Evolutionary conservation across 2,329 filamentous ascomycete species (phyloP).

Genomic region (Lecanicillium sp.): DNA sequence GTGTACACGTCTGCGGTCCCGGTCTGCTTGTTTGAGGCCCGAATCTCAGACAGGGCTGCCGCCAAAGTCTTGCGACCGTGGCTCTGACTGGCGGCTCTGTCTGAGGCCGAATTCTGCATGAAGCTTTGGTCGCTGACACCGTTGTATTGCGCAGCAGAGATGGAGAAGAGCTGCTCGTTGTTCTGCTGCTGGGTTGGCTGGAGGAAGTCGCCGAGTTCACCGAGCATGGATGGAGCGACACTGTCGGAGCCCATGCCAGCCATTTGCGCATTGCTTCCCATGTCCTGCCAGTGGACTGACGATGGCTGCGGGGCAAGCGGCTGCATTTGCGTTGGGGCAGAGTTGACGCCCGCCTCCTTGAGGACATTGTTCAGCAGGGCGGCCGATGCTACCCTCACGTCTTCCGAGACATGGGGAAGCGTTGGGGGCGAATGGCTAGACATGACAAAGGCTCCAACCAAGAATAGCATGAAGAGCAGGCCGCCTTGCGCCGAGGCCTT

Average conservation of each 20-base stretch:
- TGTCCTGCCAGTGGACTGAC: conserved; percentile 37
- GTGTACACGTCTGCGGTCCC: conserved; percentile 82
- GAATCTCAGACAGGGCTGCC: conserved; percentile 74
- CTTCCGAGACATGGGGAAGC: conserved; percentile 71
- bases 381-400: conserved; percentile 71
- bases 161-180: conserved; percentile 78
- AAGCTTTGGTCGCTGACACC: conserved; percentile 63
- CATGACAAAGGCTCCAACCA: conserved; percentile 92
- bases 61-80: conserved; percentile 67
- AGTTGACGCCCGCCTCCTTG: conserved; percentile 64
- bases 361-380: conserved; percentile 73
- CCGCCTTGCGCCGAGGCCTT: conserved; percentile 69
- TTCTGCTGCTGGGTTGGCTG: conserved; percentile 77
- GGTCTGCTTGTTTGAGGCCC: conserved; percentile 59
- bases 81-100: conserved; percentile 40
- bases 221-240: conserved; percentile 52
- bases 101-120: conserved; percentile 43
- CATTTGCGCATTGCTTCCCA: conserved; percentile 35
- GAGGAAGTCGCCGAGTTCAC: conserved; percentile 59
- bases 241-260: conserved; percentile 26
- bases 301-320: conserved; percentile 45
- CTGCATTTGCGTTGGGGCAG: conserved; percentile 33
- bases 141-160: conserved; percentile 84
- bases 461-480: conserved; percentile 87
- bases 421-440: conserved; percentile 70